Evolutionary conservation across 1,284 basidiomycete species (phyloP).

Genomic region (Puccinia novopanici): DNA sequence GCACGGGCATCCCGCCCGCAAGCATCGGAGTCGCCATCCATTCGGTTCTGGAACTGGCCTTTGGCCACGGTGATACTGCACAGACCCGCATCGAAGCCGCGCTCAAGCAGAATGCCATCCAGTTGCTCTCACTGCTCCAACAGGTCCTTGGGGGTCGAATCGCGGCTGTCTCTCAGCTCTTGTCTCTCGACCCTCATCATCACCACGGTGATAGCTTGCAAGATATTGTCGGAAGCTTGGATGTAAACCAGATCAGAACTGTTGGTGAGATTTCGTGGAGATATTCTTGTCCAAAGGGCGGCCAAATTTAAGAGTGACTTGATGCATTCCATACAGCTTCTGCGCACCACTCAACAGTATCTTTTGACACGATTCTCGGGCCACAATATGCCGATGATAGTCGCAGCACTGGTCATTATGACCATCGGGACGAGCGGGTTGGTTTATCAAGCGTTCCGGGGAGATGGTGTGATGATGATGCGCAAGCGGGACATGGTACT

Average conservation of each 20-base stretch:
- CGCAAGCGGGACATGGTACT: slow-evolving; percentile 26
- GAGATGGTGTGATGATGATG: not conserved
- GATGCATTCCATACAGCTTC: slow-evolving; percentile 49
- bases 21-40: slow-evolving; percentile 54
- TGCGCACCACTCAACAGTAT: slow-evolving; percentile 50
- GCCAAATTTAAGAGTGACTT: not conserved
- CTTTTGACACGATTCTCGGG: slow-evolving; percentile 52
- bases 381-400: slow-evolving; percentile 43
- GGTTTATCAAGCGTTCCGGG: not conserved
- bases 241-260: slow-evolving; percentile 15
- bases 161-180: not conserved
- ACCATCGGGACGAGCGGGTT: slow-evolving; percentile 11
- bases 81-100: slow-evolving; percentile 1
- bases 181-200: not conserved
- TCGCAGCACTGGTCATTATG: slow-evolving; percentile 29
- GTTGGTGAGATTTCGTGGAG: slow-evolving; percentile 22
- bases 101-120: slow-evolving; percentile 37
- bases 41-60: slow-evolving; percentile 42
- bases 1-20: slow-evolving; percentile 53
- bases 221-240: slow-evolving; percentile 1
- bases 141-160: not conserved
- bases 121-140: slow-evolving; percentile 17
- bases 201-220: slow-evolving; percentile 1
- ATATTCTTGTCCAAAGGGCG: not conserved
- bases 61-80: not conserved